Percentiles rank a stretch among this genome's conserved stretches.
phyloP scores from a whole-genome alignment of 177 flowering plant species.

The Vitis hybrid region DNA sequence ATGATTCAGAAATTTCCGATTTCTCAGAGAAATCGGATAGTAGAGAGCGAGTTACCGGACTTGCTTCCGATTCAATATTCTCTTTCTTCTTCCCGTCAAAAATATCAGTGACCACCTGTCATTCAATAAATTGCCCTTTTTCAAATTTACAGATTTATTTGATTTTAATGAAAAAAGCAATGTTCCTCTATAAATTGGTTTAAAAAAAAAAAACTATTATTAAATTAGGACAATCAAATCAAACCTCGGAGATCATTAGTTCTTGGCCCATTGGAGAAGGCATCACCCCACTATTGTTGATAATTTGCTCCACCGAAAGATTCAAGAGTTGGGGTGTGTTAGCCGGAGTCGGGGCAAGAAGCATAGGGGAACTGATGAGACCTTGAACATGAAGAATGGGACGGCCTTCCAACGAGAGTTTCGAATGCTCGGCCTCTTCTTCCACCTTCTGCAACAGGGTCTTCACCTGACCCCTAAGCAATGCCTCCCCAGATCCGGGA shows the following conservation, averaged over 20 bases:
- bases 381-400: constrained; percentile 34
- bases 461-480: constrained; percentile 81
- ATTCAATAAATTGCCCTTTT: background rate
- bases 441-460: constrained; percentile 81
- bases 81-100: constrained; percentile 21
- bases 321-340: constrained; percentile 66
- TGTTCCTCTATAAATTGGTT: no score
- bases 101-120: constrained; percentile 15
- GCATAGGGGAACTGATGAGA: constrained; percentile 48
- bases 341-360: constrained; percentile 86
- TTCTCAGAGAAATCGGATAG: constrained; percentile 75
- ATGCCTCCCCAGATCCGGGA: constrained; percentile 87
- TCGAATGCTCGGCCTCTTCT: constrained; percentile 68
- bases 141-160: no score
- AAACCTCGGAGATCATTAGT: constrained; percentile 34
- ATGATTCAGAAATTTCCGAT: constrained; percentile 42
- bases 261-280: constrained; percentile 23
- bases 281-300: background rate
- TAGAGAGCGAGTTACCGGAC: constrained; percentile 59
- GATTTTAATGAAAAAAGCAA: no score
- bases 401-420: constrained; percentile 38
- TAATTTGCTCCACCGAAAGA: constrained; percentile 11
- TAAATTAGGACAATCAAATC: background rate
- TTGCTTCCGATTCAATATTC: constrained; percentile 38
- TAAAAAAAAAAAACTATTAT: no score